Conservation (phyloP, 2,329 filamentous ascomycete genomes). For the Hymenoscyphus albidus region DNA sequence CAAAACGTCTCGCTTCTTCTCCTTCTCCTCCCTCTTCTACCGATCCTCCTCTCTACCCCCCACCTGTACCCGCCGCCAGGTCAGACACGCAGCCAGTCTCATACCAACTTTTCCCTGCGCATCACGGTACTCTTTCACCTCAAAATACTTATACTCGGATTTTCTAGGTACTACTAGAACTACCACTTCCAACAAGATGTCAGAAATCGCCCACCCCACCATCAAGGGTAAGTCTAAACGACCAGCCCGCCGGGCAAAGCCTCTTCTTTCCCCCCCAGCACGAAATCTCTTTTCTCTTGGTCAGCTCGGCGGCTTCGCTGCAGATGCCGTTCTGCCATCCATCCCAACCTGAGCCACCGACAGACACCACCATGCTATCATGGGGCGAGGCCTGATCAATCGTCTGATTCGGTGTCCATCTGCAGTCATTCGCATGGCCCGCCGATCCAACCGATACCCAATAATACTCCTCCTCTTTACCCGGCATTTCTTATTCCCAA, state of each 20-base stretch:
- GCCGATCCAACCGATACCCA: not conserved
- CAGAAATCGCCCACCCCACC: conserved; percentile 53
- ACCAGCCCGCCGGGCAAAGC: not conserved
- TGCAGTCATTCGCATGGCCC: not conserved
- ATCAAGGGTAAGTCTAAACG: conserved; percentile 50
- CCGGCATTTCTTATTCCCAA: conserved; percentile 15
- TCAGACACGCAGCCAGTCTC: not conserved
- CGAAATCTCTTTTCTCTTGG: not conserved
- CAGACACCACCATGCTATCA: not conserved
- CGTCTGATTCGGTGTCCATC: conserved; percentile 5
- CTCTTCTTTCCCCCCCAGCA: not conserved
- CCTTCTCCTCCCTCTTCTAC: not conserved
- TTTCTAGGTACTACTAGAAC: not conserved
- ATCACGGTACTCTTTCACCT: not conserved
- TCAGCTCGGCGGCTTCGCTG: not conserved
- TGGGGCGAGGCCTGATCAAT: not conserved
- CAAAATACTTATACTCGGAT: not conserved
- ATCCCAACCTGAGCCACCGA: not conserved
- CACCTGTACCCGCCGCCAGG: not conserved
- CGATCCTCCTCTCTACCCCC: not conserved
- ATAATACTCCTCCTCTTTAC: conserved; percentile 4
- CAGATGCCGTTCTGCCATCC: not conserved
- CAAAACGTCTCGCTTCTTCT: not conserved
- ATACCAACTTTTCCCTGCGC: not conserved
- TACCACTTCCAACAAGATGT: conserved; percentile 38